Conservation (phyloP, 352 stramenopile genomes). For the Globisporangium perplexum region DNA sequence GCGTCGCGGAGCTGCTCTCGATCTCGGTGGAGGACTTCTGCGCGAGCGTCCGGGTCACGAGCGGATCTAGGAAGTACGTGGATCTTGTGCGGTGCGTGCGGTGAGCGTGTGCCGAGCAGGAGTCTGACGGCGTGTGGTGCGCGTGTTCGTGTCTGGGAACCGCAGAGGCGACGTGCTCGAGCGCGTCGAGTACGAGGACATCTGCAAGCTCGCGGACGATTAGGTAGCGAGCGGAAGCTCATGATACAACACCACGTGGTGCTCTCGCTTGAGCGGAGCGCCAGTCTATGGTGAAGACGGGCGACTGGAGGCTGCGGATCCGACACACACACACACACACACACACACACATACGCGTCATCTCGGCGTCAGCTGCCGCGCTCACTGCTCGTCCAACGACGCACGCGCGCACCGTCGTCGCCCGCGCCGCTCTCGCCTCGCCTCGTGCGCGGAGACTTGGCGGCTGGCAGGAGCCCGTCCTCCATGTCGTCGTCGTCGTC, state of each 20-base stretch:
- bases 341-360: not conserved
- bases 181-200: conserved; percentile 81
- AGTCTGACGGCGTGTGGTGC: not conserved
- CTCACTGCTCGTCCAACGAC: not conserved
- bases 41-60: conserved; percentile 59
- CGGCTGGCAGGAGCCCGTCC: conserved; percentile 12
- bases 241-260: not conserved
- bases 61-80: conserved; percentile 42
- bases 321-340: not conserved
- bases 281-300: conserved; percentile 6
- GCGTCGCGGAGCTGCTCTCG: conserved; percentile 55
- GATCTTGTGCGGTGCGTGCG: not conserved
- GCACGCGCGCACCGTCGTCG: conserved; percentile 13
- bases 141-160: conserved; percentile 3
- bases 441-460: conserved; percentile 12
- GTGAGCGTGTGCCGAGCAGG: not conserved
- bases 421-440: conserved; percentile 1
- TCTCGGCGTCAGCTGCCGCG: not conserved
- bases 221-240: conserved; percentile 5
- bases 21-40: conserved; percentile 69
- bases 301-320: conserved; percentile 10
- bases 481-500: conserved; percentile 81
- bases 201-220: conserved; percentile 60
- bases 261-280: not conserved
- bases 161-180: conserved; percentile 57